Evolutionary conservation across 108 stramenopile genomes (phyloP), one percentile per base, ranked within the genome.

Genomic region (Pseudonitzschia multiseries): DNA sequence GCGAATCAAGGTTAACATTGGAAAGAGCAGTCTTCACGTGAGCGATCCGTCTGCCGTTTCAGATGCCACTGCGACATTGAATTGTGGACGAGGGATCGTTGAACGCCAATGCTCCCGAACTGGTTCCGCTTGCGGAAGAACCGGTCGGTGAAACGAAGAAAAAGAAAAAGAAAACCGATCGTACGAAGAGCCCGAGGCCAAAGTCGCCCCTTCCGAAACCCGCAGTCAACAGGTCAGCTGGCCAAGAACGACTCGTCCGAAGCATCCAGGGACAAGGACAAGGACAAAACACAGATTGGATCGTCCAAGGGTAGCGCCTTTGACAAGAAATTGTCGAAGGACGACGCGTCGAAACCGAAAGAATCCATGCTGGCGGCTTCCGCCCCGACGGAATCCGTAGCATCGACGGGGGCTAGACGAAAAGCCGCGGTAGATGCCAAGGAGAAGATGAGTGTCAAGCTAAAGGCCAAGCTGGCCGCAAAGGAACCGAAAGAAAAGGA

Each of bases 381-480:
- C 8, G 8, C 22, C 21, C 29, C 42, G 20, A 42, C 36, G 24
- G 33, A 59, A 29, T 52, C 51, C 48, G 20, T 41, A 46, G 24
- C 44, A 28, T 29, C 89, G 1, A 83, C 90, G 56, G 73, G 82
- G 57, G 89, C 91, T n/a, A 2, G 86, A 84, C 24, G 89, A 91
- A 61, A 79, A 81, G 64, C 85, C 89, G 72, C 61, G 44, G 32
- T 66, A 14, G 71, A 69, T 22, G 60, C 50, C n/a, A 64, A 72
- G 42, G 33, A 62, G 61, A 62, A 62, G 29, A 41, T 56, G 24
- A 24, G 13, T 20, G 54, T 10, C 22, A 24, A 26, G 26, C 54
- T 24, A 26, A 56, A 56, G 26, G 54, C 54, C 22, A 56, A 56
- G 54, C n/a, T 24, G 54, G 26, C 50, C 1, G 50, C 50, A 10